These are phyloP conservation scores for Hippophae gyantsensis DNA, from an alignment of 306 rosid species.

Conservation along the genomic window DNA sequence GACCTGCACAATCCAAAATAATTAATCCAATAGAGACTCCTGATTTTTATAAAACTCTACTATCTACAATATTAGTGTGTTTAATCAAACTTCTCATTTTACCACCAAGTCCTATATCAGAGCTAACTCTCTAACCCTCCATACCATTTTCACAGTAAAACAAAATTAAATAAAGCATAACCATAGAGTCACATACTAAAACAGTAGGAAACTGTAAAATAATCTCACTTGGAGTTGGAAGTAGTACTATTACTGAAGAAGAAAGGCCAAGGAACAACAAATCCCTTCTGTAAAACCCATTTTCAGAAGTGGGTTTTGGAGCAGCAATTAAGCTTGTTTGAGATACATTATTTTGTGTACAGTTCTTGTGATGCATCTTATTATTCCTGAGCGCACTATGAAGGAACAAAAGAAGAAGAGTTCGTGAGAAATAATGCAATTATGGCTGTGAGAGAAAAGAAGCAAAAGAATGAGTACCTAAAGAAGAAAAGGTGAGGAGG, in stretches of 20 bases:
- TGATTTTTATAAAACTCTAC: too few relatives aligned
- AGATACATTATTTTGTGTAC: constrained; percentile 15
- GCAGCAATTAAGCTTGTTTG: constrained; percentile 20
- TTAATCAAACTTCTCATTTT: too few relatives aligned
- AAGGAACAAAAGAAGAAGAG: constrained; percentile 2
- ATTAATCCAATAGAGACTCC: too few relatives aligned
- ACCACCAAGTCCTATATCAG: too few relatives aligned
- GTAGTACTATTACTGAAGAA: constrained; percentile 34
- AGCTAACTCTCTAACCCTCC: too few relatives aligned
- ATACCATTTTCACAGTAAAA: neutral
- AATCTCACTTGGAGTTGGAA: constrained; percentile 37
- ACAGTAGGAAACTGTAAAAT: neutral
- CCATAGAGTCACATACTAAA: neutral
- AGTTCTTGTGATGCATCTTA: constrained; percentile 24
- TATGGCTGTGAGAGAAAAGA: neutral
- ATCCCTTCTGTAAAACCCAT: constrained; percentile 48
- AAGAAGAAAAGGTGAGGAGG: constrained; percentile 27
- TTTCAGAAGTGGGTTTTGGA: constrained; percentile 37
- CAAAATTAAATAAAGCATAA: neutral
- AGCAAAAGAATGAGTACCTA: constrained; percentile 31
- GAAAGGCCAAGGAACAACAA: constrained; percentile 49
- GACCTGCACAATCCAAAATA: too few relatives aligned
- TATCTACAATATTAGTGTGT: too few relatives aligned
- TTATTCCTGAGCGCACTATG: constrained; percentile 26
- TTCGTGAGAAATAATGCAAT: neutral